Conservation (phyloP, 2,329 filamentous ascomycete genomes). For the Meredithiella fracta region DNA sequence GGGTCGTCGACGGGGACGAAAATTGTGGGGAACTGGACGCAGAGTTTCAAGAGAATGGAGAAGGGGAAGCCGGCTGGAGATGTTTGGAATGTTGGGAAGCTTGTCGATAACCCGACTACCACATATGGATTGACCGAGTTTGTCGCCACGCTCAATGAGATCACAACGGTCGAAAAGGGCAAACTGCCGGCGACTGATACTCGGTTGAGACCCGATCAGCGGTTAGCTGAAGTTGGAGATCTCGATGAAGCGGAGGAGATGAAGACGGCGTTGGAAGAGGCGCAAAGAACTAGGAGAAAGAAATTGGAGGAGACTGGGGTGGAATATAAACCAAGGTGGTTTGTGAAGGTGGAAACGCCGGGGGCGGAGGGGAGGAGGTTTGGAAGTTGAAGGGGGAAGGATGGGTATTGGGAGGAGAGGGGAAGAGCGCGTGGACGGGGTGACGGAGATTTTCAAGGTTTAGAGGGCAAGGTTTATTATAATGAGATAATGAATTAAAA, state of each 20-base stretch:
- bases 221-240: constrained; percentile 64
- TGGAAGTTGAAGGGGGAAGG: constrained; percentile 69
- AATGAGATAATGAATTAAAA: not conserved
- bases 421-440: constrained; percentile 47
- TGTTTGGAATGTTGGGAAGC: constrained; percentile 61
- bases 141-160: constrained; percentile 71
- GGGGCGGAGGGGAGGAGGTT: constrained; percentile 45
- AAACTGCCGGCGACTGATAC: constrained; percentile 69
- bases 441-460: constrained; percentile 34
- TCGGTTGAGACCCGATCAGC: constrained; percentile 72
- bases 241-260: constrained; percentile 69
- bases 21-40: constrained; percentile 73
- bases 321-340: constrained; percentile 66
- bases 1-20: constrained; percentile 50
- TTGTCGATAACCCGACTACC: constrained; percentile 63
- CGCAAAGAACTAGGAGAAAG: constrained; percentile 57
- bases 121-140: constrained; percentile 83
- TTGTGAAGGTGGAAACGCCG: constrained; percentile 44
- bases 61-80: constrained; percentile 40
- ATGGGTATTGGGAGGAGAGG: constrained; percentile 89
- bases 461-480: not conserved
- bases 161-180: constrained; percentile 61
- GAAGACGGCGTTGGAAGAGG: constrained; percentile 74
- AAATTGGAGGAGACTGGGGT: constrained; percentile 62
- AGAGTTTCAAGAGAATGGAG: constrained; percentile 48